Conservation (phyloP, 192 early-diverging fungal genomes). For the Jimgerdemannia lactiflua region DNA sequence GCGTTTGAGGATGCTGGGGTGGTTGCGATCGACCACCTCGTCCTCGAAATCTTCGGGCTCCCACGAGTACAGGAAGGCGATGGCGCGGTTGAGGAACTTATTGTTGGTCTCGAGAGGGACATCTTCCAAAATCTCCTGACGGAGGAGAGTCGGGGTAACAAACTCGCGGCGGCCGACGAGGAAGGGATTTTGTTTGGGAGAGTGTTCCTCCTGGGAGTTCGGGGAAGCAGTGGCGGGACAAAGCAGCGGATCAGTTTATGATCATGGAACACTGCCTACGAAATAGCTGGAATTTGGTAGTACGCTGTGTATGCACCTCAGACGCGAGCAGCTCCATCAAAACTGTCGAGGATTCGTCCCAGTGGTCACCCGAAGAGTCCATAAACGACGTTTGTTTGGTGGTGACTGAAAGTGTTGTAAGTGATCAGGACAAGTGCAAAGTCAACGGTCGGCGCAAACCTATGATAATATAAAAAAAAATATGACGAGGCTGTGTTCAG, state of each 20-base stretch:
- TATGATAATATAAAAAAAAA: too few relatives aligned
- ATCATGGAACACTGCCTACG: background rate
- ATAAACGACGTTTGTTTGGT: background rate
- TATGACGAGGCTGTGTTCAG: too few relatives aligned
- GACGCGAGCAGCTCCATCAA: background rate
- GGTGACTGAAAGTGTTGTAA: background rate
- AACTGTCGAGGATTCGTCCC: background rate
- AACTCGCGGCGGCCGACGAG: background rate
- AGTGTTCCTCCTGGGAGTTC: too few relatives aligned
- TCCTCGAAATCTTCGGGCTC: background rate
- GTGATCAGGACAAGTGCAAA: too few relatives aligned
- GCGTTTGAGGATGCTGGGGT: background rate
- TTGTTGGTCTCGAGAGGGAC: background rate
- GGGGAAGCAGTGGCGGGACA: background rate
- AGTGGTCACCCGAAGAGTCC: background rate
- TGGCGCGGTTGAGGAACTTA: background rate
- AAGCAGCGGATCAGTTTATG: too few relatives aligned
- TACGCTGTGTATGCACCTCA: background rate
- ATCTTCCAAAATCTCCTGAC: background rate
- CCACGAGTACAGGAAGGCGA: background rate
- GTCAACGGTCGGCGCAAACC: too few relatives aligned
- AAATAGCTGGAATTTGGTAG: too few relatives aligned
- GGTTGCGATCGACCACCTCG: background rate
- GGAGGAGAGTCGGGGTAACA: background rate
- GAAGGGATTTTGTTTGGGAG: too few relatives aligned